Evolutionary conservation across 2,329 filamentous ascomycete species (phyloP).

Genomic region (Ophiosphaerella narmari): DNA sequence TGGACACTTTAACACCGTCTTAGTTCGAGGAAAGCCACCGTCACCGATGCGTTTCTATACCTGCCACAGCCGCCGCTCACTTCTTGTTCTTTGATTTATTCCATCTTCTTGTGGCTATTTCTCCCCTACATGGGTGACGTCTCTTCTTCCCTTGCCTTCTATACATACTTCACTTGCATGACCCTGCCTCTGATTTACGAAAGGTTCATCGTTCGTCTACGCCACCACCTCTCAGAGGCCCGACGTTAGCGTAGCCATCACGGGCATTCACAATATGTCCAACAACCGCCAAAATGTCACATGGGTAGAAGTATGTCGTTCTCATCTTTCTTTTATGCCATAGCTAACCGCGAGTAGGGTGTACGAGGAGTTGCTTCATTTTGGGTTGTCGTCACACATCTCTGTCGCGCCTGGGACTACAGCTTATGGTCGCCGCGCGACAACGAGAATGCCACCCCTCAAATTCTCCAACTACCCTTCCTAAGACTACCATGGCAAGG

Average conservation of each 20-base stretch:
- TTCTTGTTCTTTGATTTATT: slow-evolving; percentile 14
- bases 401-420: slow-evolving; percentile 58
- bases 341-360: slow-evolving; percentile 44
- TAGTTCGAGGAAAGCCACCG: slow-evolving; percentile 11
- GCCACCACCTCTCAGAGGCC: slow-evolving; percentile 20
- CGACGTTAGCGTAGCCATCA: slow-evolving; percentile 9
- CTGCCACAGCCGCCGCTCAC: slow-evolving; percentile 28
- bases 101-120: slow-evolving; percentile 10
- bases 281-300: slow-evolving; percentile 46
- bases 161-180: slow-evolving; percentile 28
- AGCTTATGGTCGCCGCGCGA: slow-evolving; percentile 56
- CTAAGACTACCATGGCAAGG: slow-evolving; percentile 62
- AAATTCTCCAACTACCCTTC: slow-evolving; percentile 57
- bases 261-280: slow-evolving; percentile 26
- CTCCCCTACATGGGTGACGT: slow-evolving; percentile 3
- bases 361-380: slow-evolving; percentile 59
- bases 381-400: slow-evolving; percentile 58
- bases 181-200: slow-evolving; percentile 23
- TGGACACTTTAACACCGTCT: slow-evolving; percentile 28
- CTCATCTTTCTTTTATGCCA: neutral
- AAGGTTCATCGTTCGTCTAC: slow-evolving; percentile 31
- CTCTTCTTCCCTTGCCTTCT: slow-evolving; percentile 9
- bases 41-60: slow-evolving; percentile 32
- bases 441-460: slow-evolving; percentile 47
- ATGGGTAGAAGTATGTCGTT: slow-evolving; percentile 46